Evolutionary conservation across 2,329 filamentous ascomycete genomes (phyloP).

Genomic region (Passalora sequoiae): DNA sequence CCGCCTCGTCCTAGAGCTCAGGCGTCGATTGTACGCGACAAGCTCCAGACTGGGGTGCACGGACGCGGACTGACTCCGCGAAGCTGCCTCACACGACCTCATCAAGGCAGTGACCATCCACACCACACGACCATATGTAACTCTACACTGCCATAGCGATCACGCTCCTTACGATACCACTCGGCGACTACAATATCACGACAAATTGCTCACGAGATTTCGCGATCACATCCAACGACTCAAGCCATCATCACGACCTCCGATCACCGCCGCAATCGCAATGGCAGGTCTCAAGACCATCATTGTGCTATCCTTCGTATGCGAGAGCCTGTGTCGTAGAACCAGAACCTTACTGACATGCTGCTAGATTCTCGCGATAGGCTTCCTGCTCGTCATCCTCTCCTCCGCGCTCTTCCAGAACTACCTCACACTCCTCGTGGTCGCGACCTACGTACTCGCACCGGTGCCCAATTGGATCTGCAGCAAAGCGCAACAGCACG

Average conservation of each 20-base stretch:
- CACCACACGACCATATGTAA: neutral
- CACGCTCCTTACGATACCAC: neutral
- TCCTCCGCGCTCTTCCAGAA: slow-evolving; percentile 92
- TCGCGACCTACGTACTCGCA: slow-evolving; percentile 89
- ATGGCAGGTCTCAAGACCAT: slow-evolving; percentile 97
- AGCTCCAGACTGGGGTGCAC: slow-evolving; percentile 1
- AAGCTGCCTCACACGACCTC: neutral
- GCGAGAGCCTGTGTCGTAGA: too few relatives aligned
- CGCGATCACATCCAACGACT: neutral
- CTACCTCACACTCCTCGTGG: slow-evolving; percentile 92
- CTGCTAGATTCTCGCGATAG: slow-evolving; percentile 87
- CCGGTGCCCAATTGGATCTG: slow-evolving; percentile 97
- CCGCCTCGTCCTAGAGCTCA: neutral
- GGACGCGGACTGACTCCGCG: neutral
- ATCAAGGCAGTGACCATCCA: slow-evolving; percentile 3
- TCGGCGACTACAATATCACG: neutral
- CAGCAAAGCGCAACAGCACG: slow-evolving; percentile 76
- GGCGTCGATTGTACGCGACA: slow-evolving; percentile 7
- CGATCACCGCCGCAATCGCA: slow-evolving; percentile 27
- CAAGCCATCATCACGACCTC: slow-evolving; percentile 6
- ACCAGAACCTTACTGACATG: too few relatives aligned
- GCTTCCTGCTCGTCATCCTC: slow-evolving; percentile 97
- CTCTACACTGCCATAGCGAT: neutral
- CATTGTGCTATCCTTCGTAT: slow-evolving; percentile 96
- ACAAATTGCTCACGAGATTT: neutral